Evolutionary conservation across 2,329 filamentous ascomycete genomes (phyloP).

Genomic region (Penicillium brevicompactum): DNA sequence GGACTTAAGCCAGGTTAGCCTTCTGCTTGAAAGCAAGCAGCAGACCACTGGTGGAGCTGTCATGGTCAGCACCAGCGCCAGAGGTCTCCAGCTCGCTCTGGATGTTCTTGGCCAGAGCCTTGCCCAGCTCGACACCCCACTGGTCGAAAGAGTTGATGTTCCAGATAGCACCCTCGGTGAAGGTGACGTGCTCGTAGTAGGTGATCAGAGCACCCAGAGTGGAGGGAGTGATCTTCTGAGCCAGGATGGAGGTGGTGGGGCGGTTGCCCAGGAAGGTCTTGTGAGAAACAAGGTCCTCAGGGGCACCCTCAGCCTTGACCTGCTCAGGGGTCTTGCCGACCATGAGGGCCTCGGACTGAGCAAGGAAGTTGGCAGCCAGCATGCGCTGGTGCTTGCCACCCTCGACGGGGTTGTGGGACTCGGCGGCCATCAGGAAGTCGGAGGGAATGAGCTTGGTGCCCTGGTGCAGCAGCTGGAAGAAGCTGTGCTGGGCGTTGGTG

Average conservation of each 20-base stretch:
- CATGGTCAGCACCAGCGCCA: constrained; percentile 72
- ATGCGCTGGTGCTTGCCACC: constrained; percentile 86
- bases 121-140: constrained; percentile 98
- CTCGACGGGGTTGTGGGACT: constrained; percentile 95
- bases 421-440: constrained; percentile 94
- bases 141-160: constrained; percentile 99
- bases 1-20: constrained; percentile 48
- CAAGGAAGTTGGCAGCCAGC: constrained; percentile 55
- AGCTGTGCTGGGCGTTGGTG: constrained; percentile 99
- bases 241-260: constrained; percentile 91
- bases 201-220: constrained; percentile 94
- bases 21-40: constrained; percentile 91
- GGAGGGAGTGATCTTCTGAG: constrained; percentile 89
- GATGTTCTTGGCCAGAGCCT: constrained; percentile 92
- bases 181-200: constrained; percentile 98
- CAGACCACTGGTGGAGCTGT: constrained; percentile 83
- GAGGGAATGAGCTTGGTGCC: constrained; percentile 98
- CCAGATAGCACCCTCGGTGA: constrained; percentile 96
- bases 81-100: constrained; percentile 78
- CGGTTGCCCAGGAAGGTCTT: constrained; percentile 99
- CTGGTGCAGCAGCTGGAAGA: constrained; percentile 99
- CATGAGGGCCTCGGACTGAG: constrained; percentile 57
- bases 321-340: constrained; percentile 52
- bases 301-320: constrained; percentile 51
- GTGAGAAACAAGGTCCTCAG: constrained; percentile 74